Conservation (phyloP, 2,329 filamentous ascomycete genomes). For the Anthostomella pinea region DNA sequence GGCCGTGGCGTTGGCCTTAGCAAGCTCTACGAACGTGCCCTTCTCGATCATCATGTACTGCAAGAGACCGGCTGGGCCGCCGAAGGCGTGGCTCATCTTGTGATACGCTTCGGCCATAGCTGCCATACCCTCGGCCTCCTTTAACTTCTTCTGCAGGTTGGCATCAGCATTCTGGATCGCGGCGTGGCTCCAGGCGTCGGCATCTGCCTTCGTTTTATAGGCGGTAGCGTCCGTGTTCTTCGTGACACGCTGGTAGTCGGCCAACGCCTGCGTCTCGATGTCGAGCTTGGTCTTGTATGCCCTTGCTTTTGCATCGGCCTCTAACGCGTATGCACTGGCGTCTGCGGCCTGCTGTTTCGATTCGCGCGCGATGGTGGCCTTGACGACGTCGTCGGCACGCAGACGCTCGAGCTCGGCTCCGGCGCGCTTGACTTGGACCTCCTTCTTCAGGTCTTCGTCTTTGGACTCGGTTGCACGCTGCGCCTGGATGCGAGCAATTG, state of each 20-base stretch:
- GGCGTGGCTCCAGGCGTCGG: constrained; percentile 39
- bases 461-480: constrained; percentile 68
- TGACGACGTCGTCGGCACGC: constrained; percentile 73
- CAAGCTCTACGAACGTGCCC: constrained; percentile 73
- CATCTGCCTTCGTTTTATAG: constrained; percentile 46
- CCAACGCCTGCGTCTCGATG: constrained; percentile 44
- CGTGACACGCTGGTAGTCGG: constrained; percentile 46
- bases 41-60: constrained; percentile 88
- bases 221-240: constrained; percentile 46
- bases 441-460: constrained; percentile 76
- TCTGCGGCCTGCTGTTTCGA: constrained; percentile 68
- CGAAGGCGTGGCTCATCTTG: constrained; percentile 68
- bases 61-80: constrained; percentile 73
- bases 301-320: constrained; percentile 56
- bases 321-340: constrained; percentile 60
- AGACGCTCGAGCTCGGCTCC: constrained; percentile 78
- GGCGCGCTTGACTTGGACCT: constrained; percentile 74
- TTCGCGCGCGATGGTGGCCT: constrained; percentile 69
- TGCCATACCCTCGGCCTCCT: constrained; percentile 72
- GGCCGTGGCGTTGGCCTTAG: constrained; percentile 72
- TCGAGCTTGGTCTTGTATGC: constrained; percentile 49
- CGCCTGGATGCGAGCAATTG: constrained; percentile 73
- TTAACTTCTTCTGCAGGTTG: constrained; percentile 56
- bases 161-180: constrained; percentile 51
- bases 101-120: constrained; percentile 81